Conservation (phyloP, 2,329 filamentous ascomycete genomes). For the Phialophora expanda region DNA sequence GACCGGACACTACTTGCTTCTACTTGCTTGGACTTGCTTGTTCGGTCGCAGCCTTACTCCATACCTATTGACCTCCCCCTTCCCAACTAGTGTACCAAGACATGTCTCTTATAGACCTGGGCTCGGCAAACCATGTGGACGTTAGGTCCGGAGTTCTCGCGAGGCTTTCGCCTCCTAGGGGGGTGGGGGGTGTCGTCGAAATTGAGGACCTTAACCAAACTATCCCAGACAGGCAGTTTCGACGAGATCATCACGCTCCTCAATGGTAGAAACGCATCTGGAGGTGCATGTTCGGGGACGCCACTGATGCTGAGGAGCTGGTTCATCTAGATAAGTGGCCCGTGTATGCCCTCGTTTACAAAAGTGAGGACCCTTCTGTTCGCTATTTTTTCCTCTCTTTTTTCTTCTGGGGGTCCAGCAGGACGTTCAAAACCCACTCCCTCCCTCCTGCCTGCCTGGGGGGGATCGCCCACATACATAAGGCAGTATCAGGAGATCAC, state of each 20-base stretch:
- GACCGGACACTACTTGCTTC: background rate
- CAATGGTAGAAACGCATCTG: background rate
- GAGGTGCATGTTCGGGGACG: background rate
- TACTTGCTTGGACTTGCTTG: background rate
- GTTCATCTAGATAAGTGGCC: background rate
- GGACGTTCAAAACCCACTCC: background rate
- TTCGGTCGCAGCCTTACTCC: background rate
- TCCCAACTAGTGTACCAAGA: background rate
- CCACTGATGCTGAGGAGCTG: background rate
- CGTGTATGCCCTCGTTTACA: background rate
- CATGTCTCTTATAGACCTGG: background rate
- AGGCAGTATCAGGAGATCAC: no score
- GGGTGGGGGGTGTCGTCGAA: background rate
- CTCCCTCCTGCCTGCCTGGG: no score
- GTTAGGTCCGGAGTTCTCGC: background rate
- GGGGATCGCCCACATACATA: no score
- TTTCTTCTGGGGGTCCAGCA: no score
- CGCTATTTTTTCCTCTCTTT: background rate
- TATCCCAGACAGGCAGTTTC: slow-evolving; percentile 1
- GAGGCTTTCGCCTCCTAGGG: background rate
- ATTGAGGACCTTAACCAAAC: slow-evolving; percentile 23
- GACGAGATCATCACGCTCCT: background rate
- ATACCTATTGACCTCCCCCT: background rate
- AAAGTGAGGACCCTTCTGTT: slow-evolving; percentile 1
- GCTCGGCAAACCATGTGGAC: background rate